A percentile compares a stretch with the other conserved stretches of the same genome.
Conservation (phyloP, 768 basidiomycete species). For the Antrodiella citrinella region DNA sequence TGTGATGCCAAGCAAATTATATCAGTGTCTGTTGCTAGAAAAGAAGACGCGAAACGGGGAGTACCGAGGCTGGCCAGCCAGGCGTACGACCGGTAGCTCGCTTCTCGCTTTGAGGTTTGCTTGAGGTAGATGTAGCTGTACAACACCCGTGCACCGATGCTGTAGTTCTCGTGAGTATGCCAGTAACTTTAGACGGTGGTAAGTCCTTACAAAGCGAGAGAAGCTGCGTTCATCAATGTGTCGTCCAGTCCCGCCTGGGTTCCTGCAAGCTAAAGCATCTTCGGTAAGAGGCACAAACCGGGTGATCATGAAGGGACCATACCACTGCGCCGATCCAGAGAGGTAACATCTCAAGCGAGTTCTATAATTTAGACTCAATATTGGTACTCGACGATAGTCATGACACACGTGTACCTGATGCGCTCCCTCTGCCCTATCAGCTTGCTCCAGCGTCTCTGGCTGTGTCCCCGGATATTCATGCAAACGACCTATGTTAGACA, state of each 20-base stretch:
- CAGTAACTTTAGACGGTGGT: no score
- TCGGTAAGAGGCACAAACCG: no score
- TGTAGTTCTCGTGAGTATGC: no score
- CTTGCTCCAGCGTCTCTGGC: not conserved
- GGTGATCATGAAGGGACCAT: not conserved
- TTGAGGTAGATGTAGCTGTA: not conserved
- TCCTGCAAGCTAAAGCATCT: not conserved
- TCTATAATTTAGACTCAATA: not conserved
- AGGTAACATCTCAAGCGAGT: not conserved
- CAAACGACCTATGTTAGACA: not conserved
- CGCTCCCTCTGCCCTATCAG: not conserved
- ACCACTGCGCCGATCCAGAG: not conserved
- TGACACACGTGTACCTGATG: not conserved
- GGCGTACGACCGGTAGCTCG: not conserved
- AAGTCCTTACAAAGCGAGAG: not conserved
- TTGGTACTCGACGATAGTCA: not conserved
- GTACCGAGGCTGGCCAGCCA: not conserved
- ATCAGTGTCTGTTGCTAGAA: not conserved
- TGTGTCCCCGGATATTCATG: not conserved
- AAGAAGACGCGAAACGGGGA: not conserved
- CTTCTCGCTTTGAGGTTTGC: not conserved
- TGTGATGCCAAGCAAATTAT: not conserved
- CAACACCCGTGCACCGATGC: not conserved
- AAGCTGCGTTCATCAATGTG: not conserved
- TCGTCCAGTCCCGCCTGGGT: not conserved